phyloP scores from a whole-genome alignment of 2,329 filamentous ascomycete species.

The Trichoderma atroviride region DNA sequence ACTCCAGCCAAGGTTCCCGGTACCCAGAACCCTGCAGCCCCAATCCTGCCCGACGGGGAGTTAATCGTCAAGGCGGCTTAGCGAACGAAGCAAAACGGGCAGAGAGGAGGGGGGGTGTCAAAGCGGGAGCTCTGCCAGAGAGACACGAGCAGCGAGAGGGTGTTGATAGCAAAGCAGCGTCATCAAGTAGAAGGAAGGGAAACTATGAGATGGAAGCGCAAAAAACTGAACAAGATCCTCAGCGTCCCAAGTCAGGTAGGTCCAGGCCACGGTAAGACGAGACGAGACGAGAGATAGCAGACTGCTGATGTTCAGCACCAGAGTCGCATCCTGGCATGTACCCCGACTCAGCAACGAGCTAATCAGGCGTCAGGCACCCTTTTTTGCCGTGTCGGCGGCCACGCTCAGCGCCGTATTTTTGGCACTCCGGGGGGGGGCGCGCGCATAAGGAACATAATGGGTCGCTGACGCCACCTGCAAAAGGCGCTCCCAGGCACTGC shows the following conservation, averaged over 20 bases:
- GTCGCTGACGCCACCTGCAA: constrained; percentile 20
- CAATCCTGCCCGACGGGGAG: constrained; percentile 23
- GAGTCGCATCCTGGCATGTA: constrained; percentile 21
- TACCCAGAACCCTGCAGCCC: constrained; percentile 24
- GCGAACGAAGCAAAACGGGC: constrained; percentile 20
- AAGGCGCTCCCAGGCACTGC: constrained; percentile 6
- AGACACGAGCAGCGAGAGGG: constrained; percentile 5
- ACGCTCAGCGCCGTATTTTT: constrained; percentile 9
- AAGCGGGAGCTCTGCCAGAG: background rate
- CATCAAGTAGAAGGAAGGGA: background rate
- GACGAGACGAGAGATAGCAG: background rate
- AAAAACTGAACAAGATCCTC: background rate
- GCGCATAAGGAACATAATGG: constrained; percentile 1
- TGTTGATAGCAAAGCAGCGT: constrained; percentile 6
- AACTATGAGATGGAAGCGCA: background rate
- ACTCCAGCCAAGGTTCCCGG: constrained; percentile 15
- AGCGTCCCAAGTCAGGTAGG: background rate
- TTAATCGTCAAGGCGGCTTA: background rate
- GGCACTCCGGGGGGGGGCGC: constrained; percentile 17
- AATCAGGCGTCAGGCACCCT: constrained; percentile 20
- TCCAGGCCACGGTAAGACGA: constrained; percentile 16
- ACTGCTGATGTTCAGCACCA: constrained; percentile 5
- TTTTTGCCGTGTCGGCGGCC: background rate
- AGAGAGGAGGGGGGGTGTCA: constrained; percentile 16
- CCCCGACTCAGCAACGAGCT: constrained; percentile 23